Percentiles rank a stretch among this genome's conserved stretches.
Evolutionary conservation across 164 flowering plant genomes (phyloP).

Genomic region (Magnolia sinica): DNA sequence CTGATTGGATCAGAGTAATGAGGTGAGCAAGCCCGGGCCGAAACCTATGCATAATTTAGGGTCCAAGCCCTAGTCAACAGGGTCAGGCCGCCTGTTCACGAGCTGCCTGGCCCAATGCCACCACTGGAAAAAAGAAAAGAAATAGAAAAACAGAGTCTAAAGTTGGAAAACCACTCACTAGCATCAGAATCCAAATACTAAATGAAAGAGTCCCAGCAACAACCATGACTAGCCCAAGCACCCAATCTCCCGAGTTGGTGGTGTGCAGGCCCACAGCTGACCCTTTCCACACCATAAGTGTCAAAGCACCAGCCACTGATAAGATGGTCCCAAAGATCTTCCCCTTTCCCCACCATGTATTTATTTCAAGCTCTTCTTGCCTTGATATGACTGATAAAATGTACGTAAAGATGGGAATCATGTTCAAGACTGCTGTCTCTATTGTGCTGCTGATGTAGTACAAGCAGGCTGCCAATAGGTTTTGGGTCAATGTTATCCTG

Average conservation of each 20-base stretch:
- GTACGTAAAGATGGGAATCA: constrained; percentile 9
- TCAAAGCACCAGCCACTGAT: constrained; percentile 10
- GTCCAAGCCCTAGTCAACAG: no score
- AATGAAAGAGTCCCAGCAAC: not conserved
- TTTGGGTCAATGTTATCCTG: constrained; percentile 10
- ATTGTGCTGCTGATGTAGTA: constrained; percentile 11
- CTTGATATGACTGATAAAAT: constrained; percentile 9
- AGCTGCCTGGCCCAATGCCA: not conserved
- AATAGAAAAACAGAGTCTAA: no score
- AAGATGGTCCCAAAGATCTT: constrained; percentile 11
- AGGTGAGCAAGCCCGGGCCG: no score
- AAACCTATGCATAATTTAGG: no score
- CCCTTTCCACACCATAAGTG: constrained; percentile 15
- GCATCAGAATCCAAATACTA: not conserved
- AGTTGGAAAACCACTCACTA: not conserved
- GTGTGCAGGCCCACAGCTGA: not conserved
- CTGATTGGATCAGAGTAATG: no score
- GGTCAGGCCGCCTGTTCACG: no score
- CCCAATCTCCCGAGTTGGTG: not conserved
- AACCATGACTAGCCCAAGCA: not conserved
- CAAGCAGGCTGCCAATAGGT: constrained; percentile 7
- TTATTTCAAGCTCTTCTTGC: constrained; percentile 7
- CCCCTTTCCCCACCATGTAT: constrained; percentile 8
- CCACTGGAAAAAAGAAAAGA: not conserved
- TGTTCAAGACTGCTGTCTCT: constrained; percentile 14